Base-by-base conservation (phyloP, 371 early-diverging fungal genomes). In the Rhizopus microsporus region DNA sequence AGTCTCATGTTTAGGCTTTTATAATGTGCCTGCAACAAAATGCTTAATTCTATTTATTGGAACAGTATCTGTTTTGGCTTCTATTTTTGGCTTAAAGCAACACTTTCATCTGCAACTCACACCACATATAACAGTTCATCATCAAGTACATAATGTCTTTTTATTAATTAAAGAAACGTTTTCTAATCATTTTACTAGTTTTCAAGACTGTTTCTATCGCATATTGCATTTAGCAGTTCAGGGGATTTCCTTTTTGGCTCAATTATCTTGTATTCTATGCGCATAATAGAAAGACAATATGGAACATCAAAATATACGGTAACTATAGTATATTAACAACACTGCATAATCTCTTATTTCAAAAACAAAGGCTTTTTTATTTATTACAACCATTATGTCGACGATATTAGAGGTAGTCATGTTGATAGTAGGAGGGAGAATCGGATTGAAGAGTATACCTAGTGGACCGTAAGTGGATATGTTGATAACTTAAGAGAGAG, bases 231-330 rank as follows among this genome's bases (percentile, higher is more conserved):
- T 61, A 67, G 78, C 5, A 86, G 71, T 43, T 86, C 88, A 8
- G 74, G 85, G 0, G 89, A 89, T 59, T 65, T 90, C 29, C 78
- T 92, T 12, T 85, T 87, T 54, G 89, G 88, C 8, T 71, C 83
- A 17, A 55, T 88, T 7, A 59, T 92, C 39, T 47, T 86, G 12
- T 88, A 90, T 63, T 77, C 86, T 15, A 75, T 88, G 62, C 82
- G 90, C 29, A 71, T 85, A 16, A 76, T 90, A 34, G 92, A 92
- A 63, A 87, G 90, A 40, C 87, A 83, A 23, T 90, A 81, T 74
- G 88, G 89, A 13, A 79, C 84, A 29, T 62, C 76, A 13, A 90
- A 90, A 71, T 92, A 84, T 64, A 80, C 75, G 35, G 87, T 81
- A 83, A 49, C 67, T 54, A 8, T 35, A 32, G 5, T 3, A 42